Evolutionary conservation across 495 filamentous ascomycete species (phyloP).

Genomic region (Penicillium pancosmium): DNA sequence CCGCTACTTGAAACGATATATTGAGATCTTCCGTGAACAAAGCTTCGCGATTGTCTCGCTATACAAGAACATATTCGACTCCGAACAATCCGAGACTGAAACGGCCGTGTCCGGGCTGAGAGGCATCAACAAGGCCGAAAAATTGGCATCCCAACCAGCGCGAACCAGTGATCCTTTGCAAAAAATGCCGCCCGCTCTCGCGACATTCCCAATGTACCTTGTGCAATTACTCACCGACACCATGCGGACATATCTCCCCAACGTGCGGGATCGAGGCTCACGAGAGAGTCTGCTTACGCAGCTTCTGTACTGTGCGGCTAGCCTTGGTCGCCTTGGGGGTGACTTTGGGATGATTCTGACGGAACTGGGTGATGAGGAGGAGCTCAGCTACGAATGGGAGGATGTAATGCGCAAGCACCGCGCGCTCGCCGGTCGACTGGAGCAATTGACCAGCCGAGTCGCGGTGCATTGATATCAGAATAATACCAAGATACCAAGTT

Average conservation of each 20-base stretch:
- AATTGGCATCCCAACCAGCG: constrained; percentile 23
- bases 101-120: constrained; percentile 35
- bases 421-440: constrained; percentile 80
- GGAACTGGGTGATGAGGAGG: constrained; percentile 60
- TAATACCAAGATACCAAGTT: neutral
- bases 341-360: constrained; percentile 92
- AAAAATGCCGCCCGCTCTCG: constrained; percentile 72
- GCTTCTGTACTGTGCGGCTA: constrained; percentile 92
- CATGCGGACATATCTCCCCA: constrained; percentile 77
- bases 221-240: constrained; percentile 80
- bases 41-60: constrained; percentile 93
- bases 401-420: constrained; percentile 89
- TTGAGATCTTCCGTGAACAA: constrained; percentile 98
- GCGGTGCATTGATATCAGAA: constrained; percentile 18
- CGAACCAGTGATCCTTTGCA: constrained; percentile 60
- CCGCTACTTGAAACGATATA: constrained; percentile 89
- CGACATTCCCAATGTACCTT: constrained; percentile 86
- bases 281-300: constrained; percentile 90
- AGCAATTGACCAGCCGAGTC: constrained; percentile 65
- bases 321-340: constrained; percentile 85
- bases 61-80: constrained; percentile 86
- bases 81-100: constrained; percentile 44
- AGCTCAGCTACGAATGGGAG: constrained; percentile 72
- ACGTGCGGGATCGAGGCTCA: constrained; percentile 75
- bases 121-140: constrained; percentile 35